Evolutionary conservation across 495 filamentous ascomycete species (phyloP).

Genomic region (Xylaria scruposa): DNA sequence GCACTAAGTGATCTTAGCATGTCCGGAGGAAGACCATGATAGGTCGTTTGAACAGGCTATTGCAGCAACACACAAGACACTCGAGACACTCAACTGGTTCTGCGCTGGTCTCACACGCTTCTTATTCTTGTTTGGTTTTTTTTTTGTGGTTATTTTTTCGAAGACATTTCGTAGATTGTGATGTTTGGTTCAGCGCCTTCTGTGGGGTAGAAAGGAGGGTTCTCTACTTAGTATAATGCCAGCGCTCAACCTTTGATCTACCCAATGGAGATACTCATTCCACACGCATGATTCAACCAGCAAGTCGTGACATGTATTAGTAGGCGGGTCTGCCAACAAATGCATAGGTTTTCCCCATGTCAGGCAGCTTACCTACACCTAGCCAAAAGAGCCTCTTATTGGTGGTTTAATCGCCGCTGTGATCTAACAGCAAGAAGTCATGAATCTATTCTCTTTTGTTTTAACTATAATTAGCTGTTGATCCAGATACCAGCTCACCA

Average conservation of each 20-base stretch:
- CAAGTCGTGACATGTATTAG: constrained; percentile 3
- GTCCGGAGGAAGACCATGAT: constrained; percentile 3
- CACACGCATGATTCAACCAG: neutral
- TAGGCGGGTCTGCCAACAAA: constrained; percentile 6
- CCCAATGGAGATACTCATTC: constrained; percentile 3
- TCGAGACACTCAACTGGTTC: too few species aligned
- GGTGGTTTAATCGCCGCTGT: neutral
- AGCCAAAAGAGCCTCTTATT: constrained; percentile 11
- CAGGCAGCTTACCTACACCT: constrained; percentile 3
- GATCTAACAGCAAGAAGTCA: neutral
- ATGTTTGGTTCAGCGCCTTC: neutral
- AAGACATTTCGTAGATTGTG: neutral
- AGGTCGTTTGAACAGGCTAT: neutral
- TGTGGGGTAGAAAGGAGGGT: constrained; percentile 2
- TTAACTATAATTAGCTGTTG: constrained; percentile 1
- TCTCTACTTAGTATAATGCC: neutral
- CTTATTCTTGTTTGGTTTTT: neutral
- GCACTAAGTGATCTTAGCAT: neutral
- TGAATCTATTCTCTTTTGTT: neutral
- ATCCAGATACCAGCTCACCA: neutral
- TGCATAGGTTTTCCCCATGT: constrained; percentile 16
- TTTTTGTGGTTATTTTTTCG: neutral
- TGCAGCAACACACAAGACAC: neutral
- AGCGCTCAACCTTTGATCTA: neutral
- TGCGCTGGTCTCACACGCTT: neutral